Base-by-base conservation (phyloP, 2,329 filamentous ascomycete species). In the Claviceps quebecensis region DNA sequence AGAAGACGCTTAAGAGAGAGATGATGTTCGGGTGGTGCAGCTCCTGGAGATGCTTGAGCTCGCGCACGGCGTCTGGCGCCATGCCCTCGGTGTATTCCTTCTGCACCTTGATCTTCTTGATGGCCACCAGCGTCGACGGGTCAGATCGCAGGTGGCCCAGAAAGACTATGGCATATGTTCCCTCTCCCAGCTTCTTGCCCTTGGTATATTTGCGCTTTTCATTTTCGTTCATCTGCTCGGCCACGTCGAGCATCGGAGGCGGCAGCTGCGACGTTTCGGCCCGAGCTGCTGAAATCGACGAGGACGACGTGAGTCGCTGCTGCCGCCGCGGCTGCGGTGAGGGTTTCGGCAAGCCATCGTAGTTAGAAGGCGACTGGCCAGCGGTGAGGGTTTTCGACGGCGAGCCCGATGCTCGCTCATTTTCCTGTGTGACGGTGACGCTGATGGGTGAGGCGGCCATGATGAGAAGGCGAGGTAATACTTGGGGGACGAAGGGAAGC, bases 141-240 rank as follows among this genome's bases (percentile, higher is more conserved):
- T 93, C 81, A 58, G 71, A 72, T 53, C 83, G 80, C 45, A 93
- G 77, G 67, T 91, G 86, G 49, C 90, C 93, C 50, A 90, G 81
- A 72, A 89, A 96, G 62, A 98, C 93, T 61, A 94, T 84, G 65
- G 93, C 93, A 67, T 98, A 98, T 56, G 93, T 97, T 72, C 93
- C 93, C 69, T 95, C 88, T 66, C 93, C 93, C 54, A 98, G 80
- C 64, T 93, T 93, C 66, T 86, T 89, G 62, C 87, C 87, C 72
- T 94, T 95, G 57, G 93, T 79, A 66, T 95, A 98, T 73, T 93
- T 95, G 58, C 79, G 77, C 67, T 89, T 88, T 62, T 88, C 85
- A 48, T 85, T 80, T 53, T 87, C 82, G 63, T 91, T 91, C 65
- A 90, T 76, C 64, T 87, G 83, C 67, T 91, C 86, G n/a, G 86